phyloP scores from a whole-genome alignment of 2,329 filamentous ascomycete species.

The Alternaria brassicae region DNA sequence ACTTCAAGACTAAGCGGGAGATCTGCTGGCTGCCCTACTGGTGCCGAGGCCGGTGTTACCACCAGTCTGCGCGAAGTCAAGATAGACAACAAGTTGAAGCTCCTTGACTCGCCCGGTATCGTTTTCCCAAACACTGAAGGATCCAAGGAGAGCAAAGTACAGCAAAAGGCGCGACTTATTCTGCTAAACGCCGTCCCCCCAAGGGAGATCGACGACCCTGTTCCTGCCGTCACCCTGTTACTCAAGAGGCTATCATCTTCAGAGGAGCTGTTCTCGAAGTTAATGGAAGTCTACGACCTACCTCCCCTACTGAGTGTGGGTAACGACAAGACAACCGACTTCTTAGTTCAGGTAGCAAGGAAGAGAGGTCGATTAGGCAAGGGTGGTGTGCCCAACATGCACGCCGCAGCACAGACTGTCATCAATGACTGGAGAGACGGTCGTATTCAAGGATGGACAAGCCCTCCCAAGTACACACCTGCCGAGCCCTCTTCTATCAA shows the following conservation, averaged over 20 bases:
- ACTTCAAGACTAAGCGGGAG: slow-evolving; percentile 76
- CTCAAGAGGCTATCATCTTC: slow-evolving; percentile 78
- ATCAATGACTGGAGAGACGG: slow-evolving; percentile 97
- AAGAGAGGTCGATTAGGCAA: slow-evolving; percentile 89
- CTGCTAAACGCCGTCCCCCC: slow-evolving; percentile 91
- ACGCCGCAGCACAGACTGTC: slow-evolving; percentile 87
- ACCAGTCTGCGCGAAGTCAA: slow-evolving; percentile 89
- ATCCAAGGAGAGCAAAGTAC: slow-evolving; percentile 62
- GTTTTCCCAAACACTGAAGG: slow-evolving; percentile 77
- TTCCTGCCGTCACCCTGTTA: slow-evolving; percentile 86
- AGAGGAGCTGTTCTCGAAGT: slow-evolving; percentile 75
- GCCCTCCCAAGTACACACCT: slow-evolving; percentile 72
- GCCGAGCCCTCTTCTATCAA: slow-evolving; percentile 53
- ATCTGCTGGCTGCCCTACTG: slow-evolving; percentile 78
- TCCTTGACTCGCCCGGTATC: slow-evolving; percentile 93
- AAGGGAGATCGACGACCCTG: slow-evolving; percentile 90
- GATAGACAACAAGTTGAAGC: slow-evolving; percentile 90
- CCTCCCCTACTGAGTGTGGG: slow-evolving; percentile 73
- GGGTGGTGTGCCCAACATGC: slow-evolving; percentile 88
- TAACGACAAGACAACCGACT: slow-evolving; percentile 84
- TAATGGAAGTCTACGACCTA: slow-evolving; percentile 84
- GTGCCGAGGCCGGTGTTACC: slow-evolving; percentile 90
- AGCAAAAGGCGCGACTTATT: slow-evolving; percentile 80
- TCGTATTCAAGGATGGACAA: slow-evolving; percentile 89
- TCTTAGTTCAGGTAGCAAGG: slow-evolving; percentile 91